These are phyloP conservation scores for Rubia tinctorum DNA, from an alignment of 305 asterid species.

Conservation along the genomic window DNA sequence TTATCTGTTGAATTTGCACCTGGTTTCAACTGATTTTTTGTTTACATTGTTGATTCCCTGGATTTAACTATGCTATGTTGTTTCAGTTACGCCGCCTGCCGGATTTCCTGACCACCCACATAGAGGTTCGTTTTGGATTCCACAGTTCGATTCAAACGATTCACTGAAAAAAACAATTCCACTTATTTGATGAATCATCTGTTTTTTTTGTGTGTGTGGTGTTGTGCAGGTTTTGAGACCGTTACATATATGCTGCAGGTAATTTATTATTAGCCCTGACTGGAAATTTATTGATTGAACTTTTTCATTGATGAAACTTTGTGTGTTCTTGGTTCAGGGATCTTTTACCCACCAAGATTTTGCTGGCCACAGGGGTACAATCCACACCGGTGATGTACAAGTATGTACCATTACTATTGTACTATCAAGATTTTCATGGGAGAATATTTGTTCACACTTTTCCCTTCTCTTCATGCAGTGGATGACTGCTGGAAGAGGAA, in stretches of 20 bases:
- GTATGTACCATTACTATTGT: slow-evolving; percentile 28
- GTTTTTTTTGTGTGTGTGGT: slow-evolving; percentile 1
- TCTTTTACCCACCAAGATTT: slow-evolving; percentile 89
- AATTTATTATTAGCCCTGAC: neutral
- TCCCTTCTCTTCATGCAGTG: slow-evolving; percentile 41
- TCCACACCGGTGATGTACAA: slow-evolving; percentile 85
- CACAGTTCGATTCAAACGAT: neutral
- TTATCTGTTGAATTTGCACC: neutral
- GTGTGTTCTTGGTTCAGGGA: slow-evolving; percentile 47
- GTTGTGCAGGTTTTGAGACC: slow-evolving; percentile 73
- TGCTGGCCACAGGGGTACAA: slow-evolving; percentile 86
- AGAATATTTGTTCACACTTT: neutral
- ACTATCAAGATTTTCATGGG: neutral
- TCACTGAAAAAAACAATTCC: neutral
- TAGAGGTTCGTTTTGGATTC: slow-evolving; percentile 46
- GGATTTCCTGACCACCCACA: slow-evolving; percentile 99
- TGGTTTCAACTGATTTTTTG: neutral
- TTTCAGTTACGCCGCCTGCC: slow-evolving; percentile 85
- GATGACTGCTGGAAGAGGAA: slow-evolving; percentile 99
- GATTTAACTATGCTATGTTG: neutral
- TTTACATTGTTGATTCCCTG: neutral
- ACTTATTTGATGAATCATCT: neutral
- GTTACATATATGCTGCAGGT: slow-evolving; percentile 90
- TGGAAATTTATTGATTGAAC: neutral
- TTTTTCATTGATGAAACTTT: neutral